Evolutionary conservation across 2,329 filamentous ascomycete genomes (phyloP).

Genomic region (Fusarium oligoseptatum): DNA sequence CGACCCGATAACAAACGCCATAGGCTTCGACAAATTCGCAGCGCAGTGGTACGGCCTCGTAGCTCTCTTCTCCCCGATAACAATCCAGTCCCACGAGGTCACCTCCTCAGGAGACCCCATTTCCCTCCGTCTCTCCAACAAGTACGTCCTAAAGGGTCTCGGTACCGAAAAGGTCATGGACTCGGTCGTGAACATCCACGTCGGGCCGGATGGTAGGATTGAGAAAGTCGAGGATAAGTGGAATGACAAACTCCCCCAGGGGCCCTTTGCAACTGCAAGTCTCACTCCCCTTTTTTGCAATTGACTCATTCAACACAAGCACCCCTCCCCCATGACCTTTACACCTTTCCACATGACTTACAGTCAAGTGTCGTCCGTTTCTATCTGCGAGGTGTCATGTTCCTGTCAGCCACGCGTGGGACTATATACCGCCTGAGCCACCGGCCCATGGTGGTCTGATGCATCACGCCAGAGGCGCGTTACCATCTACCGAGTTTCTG

Average conservation of each 20-base stretch:
- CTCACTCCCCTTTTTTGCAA: conserved; percentile 3
- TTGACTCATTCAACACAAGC: neutral
- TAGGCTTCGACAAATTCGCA: conserved; percentile 64
- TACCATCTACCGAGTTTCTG: conserved; percentile 24
- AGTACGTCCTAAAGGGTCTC: conserved; percentile 56
- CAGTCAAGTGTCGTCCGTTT: conserved; percentile 22
- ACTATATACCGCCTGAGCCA: conserved; percentile 36
- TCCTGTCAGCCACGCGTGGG: conserved; percentile 29
- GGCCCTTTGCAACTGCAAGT: conserved; percentile 51
- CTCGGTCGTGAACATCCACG: conserved; percentile 52
- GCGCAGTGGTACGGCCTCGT: conserved; percentile 71
- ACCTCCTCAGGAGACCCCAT: conserved; percentile 71
- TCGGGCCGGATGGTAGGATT: conserved; percentile 52
- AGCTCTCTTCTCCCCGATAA: conserved; percentile 64
- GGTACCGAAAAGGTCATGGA: conserved; percentile 62
- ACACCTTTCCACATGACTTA: neutral
- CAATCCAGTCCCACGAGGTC: conserved; percentile 67
- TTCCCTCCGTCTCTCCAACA: conserved; percentile 60
- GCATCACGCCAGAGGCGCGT: conserved; percentile 33
- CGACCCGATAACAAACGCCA: conserved; percentile 70
- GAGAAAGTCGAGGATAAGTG: conserved; percentile 53
- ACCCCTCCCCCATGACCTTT: neutral
- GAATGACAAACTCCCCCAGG: conserved; percentile 54
- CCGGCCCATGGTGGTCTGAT: conserved; percentile 46
- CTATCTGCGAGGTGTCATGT: neutral